Base-by-base conservation (phyloP, 495 filamentous ascomycete species). In the Aspergillus coremiiformis region DNA sequence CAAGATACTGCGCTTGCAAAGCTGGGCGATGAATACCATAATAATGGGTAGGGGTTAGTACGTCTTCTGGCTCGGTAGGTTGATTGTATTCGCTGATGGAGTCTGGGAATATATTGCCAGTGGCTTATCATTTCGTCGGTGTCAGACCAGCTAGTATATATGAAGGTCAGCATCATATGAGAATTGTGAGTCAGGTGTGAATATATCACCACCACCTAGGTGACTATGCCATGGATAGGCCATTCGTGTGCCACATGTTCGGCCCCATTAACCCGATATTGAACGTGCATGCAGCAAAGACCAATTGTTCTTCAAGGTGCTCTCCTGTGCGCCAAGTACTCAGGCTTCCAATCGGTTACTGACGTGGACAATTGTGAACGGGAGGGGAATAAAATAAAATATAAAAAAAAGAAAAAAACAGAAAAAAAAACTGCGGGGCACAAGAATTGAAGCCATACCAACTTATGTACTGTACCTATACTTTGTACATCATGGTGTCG, bases 211-310 rank as follows among this genome's bases (percentile, higher is more conserved):
- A 41, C 37, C 37, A 41, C 17, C 8, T 42, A 32, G 37, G 23
- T 27, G 8, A 26, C 33, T 35, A 52, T 19, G 29, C 50, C 30
- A 52, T 45, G 42, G 19, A 24, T 46, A 46, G 21, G 21, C 27
- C 21, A 43, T 43, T 52, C 35, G 23, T 24, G 15, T 47, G 44
- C 51, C 51, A 47, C 44, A 47, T 53, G 44, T 53, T 43, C 51
- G 17, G 37, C 8, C 30, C 19, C 14, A 43, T 47, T 53, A 21
- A 39, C 30, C 44, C 37, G 39, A 39, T 44, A 30, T 14, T n/a
- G 45, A 48, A 37, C 17, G 20, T 19, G 11, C 17, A 33, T n/a
- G 27, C 32, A 4, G 14, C 12, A 1, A 35, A n/a, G 14, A 35
- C 32, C 32, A 35, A 35, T 15, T 15, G 14, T 35, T 35, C 32